These are phyloP conservation scores for Paraconiothyrium sp. DNA, from an alignment of 2,329 filamentous ascomycete genomes.

Conservation along the genomic window DNA sequence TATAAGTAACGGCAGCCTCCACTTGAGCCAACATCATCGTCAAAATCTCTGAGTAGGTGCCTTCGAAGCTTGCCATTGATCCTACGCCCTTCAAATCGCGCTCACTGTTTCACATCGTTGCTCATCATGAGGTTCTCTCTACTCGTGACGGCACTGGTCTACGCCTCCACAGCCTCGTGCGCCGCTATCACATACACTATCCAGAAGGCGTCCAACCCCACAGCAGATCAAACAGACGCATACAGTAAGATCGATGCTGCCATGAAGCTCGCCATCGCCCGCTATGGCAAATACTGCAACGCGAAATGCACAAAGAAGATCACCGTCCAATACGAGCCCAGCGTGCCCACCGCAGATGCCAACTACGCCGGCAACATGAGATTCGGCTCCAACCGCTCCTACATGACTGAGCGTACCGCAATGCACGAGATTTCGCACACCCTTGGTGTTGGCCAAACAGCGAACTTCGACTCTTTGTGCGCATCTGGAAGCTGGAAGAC, in stretches of 20 bases:
- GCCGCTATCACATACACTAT: constrained; percentile 40
- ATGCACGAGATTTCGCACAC: constrained; percentile 49
- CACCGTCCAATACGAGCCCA: constrained; percentile 40
- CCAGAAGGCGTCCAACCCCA: constrained; percentile 38
- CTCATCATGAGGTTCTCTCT: constrained; percentile 34
- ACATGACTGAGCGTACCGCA: constrained; percentile 48
- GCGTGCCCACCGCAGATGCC: constrained; percentile 48
- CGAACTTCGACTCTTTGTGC: constrained; percentile 41
- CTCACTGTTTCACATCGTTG: neutral
- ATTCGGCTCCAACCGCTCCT: constrained; percentile 43
- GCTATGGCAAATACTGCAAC: constrained; percentile 35
- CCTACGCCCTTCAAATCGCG: too few relatives aligned
- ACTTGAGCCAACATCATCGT: neutral
- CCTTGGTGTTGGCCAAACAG: constrained; percentile 45
- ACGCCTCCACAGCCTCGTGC: constrained; percentile 28
- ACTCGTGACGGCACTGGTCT: constrained; percentile 30
- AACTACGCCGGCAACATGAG: constrained; percentile 47
- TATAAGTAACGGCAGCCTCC: constrained; percentile 2
- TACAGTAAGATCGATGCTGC: constrained; percentile 44
- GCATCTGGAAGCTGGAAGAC: constrained; percentile 44
- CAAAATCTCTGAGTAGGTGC: neutral
- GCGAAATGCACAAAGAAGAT: constrained; percentile 36
- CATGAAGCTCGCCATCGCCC: constrained; percentile 42
- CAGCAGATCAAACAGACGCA: constrained; percentile 43
- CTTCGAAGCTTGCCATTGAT: neutral